Evolutionary conservation across 2,329 filamentous ascomycete genomes (phyloP).

Genomic region (Phialophora macrospora): DNA sequence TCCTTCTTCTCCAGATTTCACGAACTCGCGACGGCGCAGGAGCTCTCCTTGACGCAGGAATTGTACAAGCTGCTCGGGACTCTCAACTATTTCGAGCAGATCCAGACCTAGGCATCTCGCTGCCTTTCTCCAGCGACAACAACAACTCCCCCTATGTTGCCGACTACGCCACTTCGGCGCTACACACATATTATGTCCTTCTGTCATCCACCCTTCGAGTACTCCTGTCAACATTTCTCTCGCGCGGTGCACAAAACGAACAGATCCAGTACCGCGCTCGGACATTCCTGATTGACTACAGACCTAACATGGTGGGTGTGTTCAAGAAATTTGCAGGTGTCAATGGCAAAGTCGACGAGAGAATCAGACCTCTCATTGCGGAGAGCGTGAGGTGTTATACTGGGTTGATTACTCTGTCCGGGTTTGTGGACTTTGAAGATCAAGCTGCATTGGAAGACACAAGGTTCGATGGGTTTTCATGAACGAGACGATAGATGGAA

Average conservation of each 20-base stretch:
- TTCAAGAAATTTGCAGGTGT: slow-evolving; percentile 89
- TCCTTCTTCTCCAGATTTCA: slow-evolving; percentile 80
- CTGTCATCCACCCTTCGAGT: slow-evolving; percentile 81
- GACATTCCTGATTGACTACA: slow-evolving; percentile 79
- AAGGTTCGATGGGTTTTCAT: slow-evolving; percentile 21
- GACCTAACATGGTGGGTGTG: slow-evolving; percentile 81
- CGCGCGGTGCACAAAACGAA: slow-evolving; percentile 79
- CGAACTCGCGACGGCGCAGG: slow-evolving; percentile 84
- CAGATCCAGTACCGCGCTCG: slow-evolving; percentile 73
- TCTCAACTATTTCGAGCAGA: slow-evolving; percentile 88
- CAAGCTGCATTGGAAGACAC: slow-evolving; percentile 22
- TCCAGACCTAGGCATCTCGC: slow-evolving; percentile 80
- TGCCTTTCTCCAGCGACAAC: slow-evolving; percentile 16
- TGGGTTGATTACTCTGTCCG: slow-evolving; percentile 32
- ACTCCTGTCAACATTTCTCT: slow-evolving; percentile 79
- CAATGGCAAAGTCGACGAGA: slow-evolving; percentile 53
- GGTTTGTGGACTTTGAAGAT: slow-evolving; percentile 36
- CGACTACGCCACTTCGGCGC: slow-evolving; percentile 62
- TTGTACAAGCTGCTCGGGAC: slow-evolving; percentile 79
- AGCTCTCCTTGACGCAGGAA: slow-evolving; percentile 83
- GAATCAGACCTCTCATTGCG: slow-evolving; percentile 26
- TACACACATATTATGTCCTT: slow-evolving; percentile 82
- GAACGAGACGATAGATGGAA: slow-evolving; percentile 2
- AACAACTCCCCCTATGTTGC: slow-evolving; percentile 7
- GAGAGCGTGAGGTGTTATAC: slow-evolving; percentile 37